These are phyloP conservation scores for Cutaneotrichosporon cutaneum DNA, from an alignment of 1,284 basidiomycete genomes.

Conservation along the genomic window DNA sequence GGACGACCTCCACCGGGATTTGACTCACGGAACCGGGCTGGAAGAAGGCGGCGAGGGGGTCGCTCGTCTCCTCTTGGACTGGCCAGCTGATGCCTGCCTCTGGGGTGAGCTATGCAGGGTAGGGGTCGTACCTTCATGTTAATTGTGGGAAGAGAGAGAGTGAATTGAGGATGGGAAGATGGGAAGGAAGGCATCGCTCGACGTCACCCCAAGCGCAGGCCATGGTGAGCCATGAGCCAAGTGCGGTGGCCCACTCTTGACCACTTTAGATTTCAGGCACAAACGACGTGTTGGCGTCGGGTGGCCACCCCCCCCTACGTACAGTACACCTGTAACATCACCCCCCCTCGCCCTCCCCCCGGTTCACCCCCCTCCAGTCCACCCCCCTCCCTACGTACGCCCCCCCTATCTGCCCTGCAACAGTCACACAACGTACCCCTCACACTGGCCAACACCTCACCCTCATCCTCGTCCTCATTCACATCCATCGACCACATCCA, in stretches of 20 bases:
- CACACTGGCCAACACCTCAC: neutral
- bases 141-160: neutral
- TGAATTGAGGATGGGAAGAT: neutral
- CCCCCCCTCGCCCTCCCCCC: no score
- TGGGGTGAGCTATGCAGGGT: neutral
- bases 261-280: neutral
- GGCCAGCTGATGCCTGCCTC: conserved; percentile 49
- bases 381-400: neutral
- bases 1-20: neutral
- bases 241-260: no score
- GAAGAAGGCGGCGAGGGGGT: conserved; percentile 46
- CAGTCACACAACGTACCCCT: no score
- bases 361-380: neutral
- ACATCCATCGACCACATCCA: conserved; percentile 4
- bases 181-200: no score
- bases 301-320: neutral
- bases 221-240: no score
- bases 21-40: conserved; percentile 38
- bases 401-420: no score
- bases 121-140: neutral
- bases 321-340: neutral
- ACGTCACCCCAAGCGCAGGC: no score
- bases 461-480: neutral
- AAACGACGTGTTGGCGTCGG: neutral
- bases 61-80: conserved; percentile 41